These are phyloP conservation scores for Heterobasidion parviporum DNA, from an alignment of 1,284 basidiomycete species.

Conservation along the genomic window DNA sequence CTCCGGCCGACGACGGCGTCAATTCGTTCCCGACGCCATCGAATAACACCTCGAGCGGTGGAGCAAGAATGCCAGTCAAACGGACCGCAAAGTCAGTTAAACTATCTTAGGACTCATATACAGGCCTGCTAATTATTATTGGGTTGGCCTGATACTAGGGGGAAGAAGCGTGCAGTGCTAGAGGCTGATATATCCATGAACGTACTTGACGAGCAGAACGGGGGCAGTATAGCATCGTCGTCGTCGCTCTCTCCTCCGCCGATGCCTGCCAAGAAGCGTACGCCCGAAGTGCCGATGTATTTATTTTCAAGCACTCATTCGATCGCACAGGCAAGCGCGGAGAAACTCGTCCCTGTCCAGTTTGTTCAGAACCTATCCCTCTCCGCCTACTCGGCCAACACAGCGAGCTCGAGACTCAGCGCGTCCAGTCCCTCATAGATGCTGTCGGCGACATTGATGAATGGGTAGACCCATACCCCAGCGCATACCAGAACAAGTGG, in stretches of 20 bases:
- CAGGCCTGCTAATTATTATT: neutral
- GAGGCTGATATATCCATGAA: neutral
- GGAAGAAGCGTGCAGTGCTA: neutral
- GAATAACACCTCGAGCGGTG: neutral
- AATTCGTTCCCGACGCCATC: neutral
- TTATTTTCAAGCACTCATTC: too few relatives aligned
- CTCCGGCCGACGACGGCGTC: neutral
- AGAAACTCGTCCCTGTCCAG: conserved; percentile 64
- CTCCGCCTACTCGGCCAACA: conserved; percentile 58
- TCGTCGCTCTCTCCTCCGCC: neutral
- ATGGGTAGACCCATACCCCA: conserved; percentile 33
- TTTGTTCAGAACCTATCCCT: conserved; percentile 64
- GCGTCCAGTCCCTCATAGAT: conserved; percentile 57
- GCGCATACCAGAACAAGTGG: conserved; percentile 40
- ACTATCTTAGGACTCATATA: neutral
- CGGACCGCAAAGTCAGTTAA: neutral
- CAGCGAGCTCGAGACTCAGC: conserved; percentile 52
- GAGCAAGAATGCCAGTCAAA: neutral
- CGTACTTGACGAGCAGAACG: neutral
- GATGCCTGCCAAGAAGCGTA: conserved; percentile 20
- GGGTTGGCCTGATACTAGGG: neutral
- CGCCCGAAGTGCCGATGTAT: too few relatives aligned
- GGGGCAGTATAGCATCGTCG: neutral
- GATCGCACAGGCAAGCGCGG: conserved; percentile 48
- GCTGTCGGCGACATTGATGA: conserved; percentile 38